These are phyloP conservation scores for Neltuma alba DNA, from an alignment of 306 rosid genomes.

Conservation along the genomic window DNA sequence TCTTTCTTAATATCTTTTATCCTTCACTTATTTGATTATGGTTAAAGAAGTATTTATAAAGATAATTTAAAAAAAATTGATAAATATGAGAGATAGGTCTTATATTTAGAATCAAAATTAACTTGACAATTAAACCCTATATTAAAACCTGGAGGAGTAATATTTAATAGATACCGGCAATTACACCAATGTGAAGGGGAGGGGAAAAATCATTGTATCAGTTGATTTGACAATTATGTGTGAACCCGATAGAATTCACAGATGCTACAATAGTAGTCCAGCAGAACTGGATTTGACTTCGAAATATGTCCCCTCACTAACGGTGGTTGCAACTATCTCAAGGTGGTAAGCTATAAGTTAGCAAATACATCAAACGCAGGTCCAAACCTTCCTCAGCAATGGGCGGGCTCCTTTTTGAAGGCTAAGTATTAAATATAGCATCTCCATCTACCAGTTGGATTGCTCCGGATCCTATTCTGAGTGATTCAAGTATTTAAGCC, in stretches of 20 bases:
- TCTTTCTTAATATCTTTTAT: too few species aligned
- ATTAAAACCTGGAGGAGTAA: too few species aligned
- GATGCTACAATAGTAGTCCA: not conserved
- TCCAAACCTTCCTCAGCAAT: constrained; percentile 21
- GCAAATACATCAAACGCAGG: constrained; percentile 29
- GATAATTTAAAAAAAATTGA: too few species aligned
- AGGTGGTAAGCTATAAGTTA: constrained; percentile 19
- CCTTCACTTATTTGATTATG: too few species aligned
- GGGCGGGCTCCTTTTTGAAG: constrained; percentile 14
- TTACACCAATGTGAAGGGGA: not conserved
- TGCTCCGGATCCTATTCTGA: constrained; percentile 17
- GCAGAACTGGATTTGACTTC: constrained; percentile 24
- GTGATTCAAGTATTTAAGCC: constrained; percentile 26
- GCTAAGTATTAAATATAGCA: not conserved
- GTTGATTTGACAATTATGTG: not conserved
- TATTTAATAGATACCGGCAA: constrained; percentile 4
- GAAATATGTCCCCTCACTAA: constrained; percentile 19
- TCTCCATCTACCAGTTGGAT: not conserved
- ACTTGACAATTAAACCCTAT: too few species aligned
- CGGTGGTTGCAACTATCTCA: constrained; percentile 31
- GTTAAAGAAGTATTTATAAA: too few species aligned
- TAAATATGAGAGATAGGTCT: too few species aligned
- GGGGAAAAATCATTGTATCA: not conserved
- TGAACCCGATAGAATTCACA: not conserved
- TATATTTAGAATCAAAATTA: too few species aligned